Evolutionary conservation across 106 monocot species (phyloP).

Genomic region (Platanthera zijinensis): DNA sequence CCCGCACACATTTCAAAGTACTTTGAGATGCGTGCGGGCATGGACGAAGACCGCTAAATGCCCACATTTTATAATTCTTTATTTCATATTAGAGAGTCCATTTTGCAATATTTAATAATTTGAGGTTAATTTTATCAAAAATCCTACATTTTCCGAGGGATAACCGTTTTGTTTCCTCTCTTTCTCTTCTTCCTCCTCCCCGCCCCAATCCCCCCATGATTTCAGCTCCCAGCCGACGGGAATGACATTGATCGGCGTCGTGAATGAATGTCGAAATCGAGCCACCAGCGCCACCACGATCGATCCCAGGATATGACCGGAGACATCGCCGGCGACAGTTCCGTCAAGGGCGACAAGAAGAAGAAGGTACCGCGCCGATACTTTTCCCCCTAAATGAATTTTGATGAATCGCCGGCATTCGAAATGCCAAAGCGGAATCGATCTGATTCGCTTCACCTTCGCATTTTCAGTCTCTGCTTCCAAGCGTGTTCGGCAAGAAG

Average conservation of each 20-base stretch:
- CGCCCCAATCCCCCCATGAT: background rate
- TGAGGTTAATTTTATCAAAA: no score
- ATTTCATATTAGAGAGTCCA: no score
- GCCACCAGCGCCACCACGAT: background rate
- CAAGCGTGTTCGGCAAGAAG: conserved; percentile 53
- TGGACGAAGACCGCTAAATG: no score
- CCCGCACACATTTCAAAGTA: no score
- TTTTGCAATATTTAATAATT: no score
- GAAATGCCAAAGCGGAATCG: background rate
- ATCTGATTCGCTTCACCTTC: background rate
- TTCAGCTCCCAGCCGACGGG: background rate
- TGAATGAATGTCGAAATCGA: conserved; percentile 39
- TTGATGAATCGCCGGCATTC: background rate
- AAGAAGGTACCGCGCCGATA: conserved; percentile 31
- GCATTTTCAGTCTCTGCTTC: conserved; percentile 36
- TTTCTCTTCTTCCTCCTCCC: background rate
- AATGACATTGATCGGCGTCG: conserved; percentile 9
- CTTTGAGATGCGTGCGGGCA: no score
- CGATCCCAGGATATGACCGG: conserved; percentile 34
- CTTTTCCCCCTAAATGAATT: background rate
- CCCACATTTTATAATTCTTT: no score
- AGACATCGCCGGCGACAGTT: conserved; percentile 22
- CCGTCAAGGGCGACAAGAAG: conserved; percentile 49
- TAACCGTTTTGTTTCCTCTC: background rate
- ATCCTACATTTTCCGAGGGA: no score